Base-by-base conservation (phyloP, 208 protist genomes). In the Acanthamoeba divionensis region DNA sequence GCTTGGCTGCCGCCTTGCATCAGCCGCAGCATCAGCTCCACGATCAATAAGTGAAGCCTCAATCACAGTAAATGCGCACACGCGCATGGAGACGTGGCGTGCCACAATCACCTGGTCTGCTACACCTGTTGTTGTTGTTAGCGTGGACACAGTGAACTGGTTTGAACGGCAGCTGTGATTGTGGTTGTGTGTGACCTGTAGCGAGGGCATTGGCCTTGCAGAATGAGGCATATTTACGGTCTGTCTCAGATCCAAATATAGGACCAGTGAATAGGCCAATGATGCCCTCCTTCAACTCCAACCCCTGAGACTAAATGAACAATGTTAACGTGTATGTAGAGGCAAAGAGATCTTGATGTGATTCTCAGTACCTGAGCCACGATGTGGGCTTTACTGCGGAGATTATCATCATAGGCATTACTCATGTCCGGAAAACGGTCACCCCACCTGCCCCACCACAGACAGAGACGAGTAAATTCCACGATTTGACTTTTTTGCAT, bases 381-480 rank as follows among this genome's bases (percentile, higher is more conserved):
- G 44, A 57, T 47, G 5, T 79, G 15, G 67, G 67, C 67, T 47
- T 57, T 4, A 31, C 18, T 63, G 29, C 50, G 44, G 12, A 83
- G 36, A 38, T 29, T 36, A 1, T 29, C 1, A 5, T 65, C 60
- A 62, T 88, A 88, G 57, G 57, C 80, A 62, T 88, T 69, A 47
- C 38, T 71, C 80, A 88, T 88, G 41, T 88, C 80, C 44, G 80
- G 80, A 26, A 88, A 88, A 9, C 80, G 80, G 15, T 60, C 80
- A 13, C 80, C 80, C 80, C 80, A 88, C 21, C 77, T 62, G 48
- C 6, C 8, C 36, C 0, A 80, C 7, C 21, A 2, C 50, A 44
- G 24, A 79, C 7, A 79, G 8, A 79, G 24, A 79, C 9, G 52
- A n/a, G 26, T 38, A 26, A 31, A 69, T 13, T 57, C 52, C 24